Percentiles rank a stretch among this genome's conserved stretches.
These are phyloP conservation scores for Niveomyces coronatus DNA, from an alignment of 2,329 filamentous ascomycete species.

Conservation along the genomic window DNA sequence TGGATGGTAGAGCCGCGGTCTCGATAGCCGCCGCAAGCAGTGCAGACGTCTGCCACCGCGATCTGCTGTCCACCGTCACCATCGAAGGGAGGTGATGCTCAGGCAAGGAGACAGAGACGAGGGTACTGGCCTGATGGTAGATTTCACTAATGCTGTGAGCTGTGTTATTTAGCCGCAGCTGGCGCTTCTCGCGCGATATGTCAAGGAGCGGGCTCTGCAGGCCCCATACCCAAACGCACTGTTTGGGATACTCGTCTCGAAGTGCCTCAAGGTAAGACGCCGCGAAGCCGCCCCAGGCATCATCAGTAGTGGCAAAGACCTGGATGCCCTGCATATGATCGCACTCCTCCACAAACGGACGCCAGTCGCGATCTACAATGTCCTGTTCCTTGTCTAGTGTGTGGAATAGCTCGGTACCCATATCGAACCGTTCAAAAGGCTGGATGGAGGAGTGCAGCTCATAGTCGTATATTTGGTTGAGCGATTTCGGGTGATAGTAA, in stretches of 20 bases:
- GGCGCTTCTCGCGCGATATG: constrained; percentile 39
- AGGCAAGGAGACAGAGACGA: constrained; percentile 63
- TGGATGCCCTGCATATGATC: constrained; percentile 88
- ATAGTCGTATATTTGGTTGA: constrained; percentile 80
- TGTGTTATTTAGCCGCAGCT: constrained; percentile 58
- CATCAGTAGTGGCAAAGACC: constrained; percentile 59
- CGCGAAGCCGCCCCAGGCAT: constrained; percentile 74
- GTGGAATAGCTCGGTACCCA: constrained; percentile 66
- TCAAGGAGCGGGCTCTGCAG: constrained; percentile 52
- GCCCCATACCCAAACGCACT: constrained; percentile 78
- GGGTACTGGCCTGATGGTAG: constrained; percentile 60
- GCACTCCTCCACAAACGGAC: constrained; percentile 84
- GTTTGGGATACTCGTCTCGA: constrained; percentile 85
- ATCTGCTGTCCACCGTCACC: constrained; percentile 49
- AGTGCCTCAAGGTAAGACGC: constrained; percentile 65
- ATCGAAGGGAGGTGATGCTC: constrained; percentile 45
- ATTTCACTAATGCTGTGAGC: constrained; percentile 62
- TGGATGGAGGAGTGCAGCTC: constrained; percentile 69
- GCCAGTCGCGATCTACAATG: constrained; percentile 78
- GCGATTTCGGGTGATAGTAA: constrained; percentile 83
- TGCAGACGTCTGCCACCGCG: constrained; percentile 71
- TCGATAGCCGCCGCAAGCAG: constrained; percentile 69
- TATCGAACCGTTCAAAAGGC: constrained; percentile 86
- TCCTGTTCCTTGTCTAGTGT: constrained; percentile 72
- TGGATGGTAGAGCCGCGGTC: constrained; percentile 64